Percentiles rank a stretch among this genome's conserved stretches.
phyloP scores from a whole-genome alignment of 225 moss, liverwort and hornwort species.

The Straminergon stramineum region DNA sequence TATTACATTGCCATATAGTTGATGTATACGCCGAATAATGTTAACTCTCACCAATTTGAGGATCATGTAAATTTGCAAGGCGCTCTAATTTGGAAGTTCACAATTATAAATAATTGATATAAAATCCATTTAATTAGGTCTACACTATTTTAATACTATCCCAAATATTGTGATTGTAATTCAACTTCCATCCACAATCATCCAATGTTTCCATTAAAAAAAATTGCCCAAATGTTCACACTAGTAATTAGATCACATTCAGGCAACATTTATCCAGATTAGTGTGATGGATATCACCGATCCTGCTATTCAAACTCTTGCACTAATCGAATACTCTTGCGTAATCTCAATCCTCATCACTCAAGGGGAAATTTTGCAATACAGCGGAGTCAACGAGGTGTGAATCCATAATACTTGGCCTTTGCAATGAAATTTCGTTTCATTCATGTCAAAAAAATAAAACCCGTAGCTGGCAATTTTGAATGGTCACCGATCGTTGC shows the following conservation, averaged over 20 bases:
- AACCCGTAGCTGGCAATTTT: background rate
- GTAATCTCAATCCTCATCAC: background rate
- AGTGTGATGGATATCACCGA: too few relatives aligned
- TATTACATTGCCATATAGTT: background rate
- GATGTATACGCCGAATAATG: background rate
- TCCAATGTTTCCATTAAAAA: too few relatives aligned
- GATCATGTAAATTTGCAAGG: background rate
- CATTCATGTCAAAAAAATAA: too few relatives aligned
- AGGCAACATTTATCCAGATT: too few relatives aligned
- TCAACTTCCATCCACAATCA: too few relatives aligned
- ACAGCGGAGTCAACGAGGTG: background rate
- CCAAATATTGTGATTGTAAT: too few relatives aligned
- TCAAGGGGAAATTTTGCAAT: too few relatives aligned
- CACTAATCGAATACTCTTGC: background rate
- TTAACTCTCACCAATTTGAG: background rate
- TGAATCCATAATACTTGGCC: too few relatives aligned
- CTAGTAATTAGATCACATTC: too few relatives aligned
- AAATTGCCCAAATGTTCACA: too few relatives aligned
- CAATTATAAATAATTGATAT: background rate
- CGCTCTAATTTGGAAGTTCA: background rate
- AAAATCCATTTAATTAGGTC: background rate
- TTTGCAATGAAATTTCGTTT: too few relatives aligned
- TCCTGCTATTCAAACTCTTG: background rate
- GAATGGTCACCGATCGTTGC: background rate
- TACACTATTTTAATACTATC: background rate